phyloP scores from a whole-genome alignment of 2,329 filamentous ascomycete genomes.

The Chalaropsis thielavioides region DNA sequence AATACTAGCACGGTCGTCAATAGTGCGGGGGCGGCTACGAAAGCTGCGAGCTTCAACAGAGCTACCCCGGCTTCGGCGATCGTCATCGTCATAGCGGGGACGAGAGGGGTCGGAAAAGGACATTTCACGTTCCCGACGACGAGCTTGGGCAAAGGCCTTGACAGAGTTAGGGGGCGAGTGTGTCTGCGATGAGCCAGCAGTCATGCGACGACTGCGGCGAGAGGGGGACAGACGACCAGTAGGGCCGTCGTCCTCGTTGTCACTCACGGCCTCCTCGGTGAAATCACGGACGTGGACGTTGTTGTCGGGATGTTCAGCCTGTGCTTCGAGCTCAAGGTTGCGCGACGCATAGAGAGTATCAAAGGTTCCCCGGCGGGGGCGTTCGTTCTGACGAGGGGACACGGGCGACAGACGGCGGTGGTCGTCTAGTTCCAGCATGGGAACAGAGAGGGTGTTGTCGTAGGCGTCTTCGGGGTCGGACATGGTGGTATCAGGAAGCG shows the following conservation, averaged over 20 bases:
- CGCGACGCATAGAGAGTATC: conserved; percentile 50
- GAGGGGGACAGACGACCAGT: conserved; percentile 31
- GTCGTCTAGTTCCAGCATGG: conserved; percentile 72
- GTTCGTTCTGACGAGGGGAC: conserved; percentile 40
- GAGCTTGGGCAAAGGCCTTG: conserved; percentile 86
- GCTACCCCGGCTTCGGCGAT: conserved; percentile 8
- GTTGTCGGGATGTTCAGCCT: conserved; percentile 22
- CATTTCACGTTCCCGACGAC: conserved; percentile 64
- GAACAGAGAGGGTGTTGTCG: conserved; percentile 52
- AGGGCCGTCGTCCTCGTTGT: conserved; percentile 61
- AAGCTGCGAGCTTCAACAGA: conserved; percentile 12
- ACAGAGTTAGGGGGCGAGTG: conserved; percentile 90
- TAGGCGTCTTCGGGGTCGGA: conserved; percentile 47
- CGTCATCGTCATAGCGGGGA: conserved; percentile 32
- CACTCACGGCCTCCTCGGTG: conserved; percentile 62
- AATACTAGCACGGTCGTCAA: conserved; percentile 47
- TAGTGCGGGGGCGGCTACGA: conserved; percentile 37
- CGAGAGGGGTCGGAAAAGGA: conserved; percentile 37
- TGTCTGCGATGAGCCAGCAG: conserved; percentile 48
- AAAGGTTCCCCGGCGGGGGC: conserved; percentile 55
- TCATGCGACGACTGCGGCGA: conserved; percentile 38
- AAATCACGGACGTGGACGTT: conserved; percentile 58
- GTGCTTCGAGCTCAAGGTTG: conserved; percentile 22
- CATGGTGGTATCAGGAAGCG: conserved; percentile 39
- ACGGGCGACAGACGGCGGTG: conserved; percentile 57